Conservation (phyloP, 2,329 filamentous ascomycete species). For the Fusarium ramigenum region DNA sequence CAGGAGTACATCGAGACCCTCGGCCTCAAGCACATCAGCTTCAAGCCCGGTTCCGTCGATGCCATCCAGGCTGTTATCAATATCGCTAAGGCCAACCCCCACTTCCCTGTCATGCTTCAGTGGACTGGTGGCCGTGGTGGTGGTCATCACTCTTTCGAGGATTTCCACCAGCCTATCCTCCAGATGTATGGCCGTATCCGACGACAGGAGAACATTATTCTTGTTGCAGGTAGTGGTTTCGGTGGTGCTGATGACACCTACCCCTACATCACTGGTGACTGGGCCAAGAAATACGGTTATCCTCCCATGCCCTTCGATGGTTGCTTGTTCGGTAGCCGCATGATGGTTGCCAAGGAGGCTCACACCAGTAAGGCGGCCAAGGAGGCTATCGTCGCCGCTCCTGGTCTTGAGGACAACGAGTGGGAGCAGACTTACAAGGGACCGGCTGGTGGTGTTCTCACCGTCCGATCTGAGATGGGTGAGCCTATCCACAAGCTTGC, state of each 20-base stretch:
- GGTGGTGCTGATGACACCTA: constrained; percentile 91
- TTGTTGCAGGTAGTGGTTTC: constrained; percentile 92
- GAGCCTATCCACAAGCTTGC: constrained; percentile 99
- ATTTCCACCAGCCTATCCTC: constrained; percentile 92
- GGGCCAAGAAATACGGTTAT: constrained; percentile 88
- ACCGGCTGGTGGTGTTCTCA: constrained; percentile 91
- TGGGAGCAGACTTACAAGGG: constrained; percentile 97
- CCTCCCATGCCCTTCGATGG: constrained; percentile 95
- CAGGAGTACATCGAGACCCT: constrained; percentile 94
- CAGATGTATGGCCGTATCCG: constrained; percentile 92
- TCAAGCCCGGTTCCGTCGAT: constrained; percentile 91
- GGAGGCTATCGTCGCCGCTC: constrained; percentile 87
- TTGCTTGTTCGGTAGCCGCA: constrained; percentile 87
- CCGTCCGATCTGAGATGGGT: constrained; percentile 98
- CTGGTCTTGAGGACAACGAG: constrained; percentile 80
- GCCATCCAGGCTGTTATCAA: constrained; percentile 91
- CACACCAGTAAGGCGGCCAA: constrained; percentile 89
- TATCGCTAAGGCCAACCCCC: constrained; percentile 92
- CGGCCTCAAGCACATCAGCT: constrained; percentile 90
- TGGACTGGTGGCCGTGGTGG: constrained; percentile 96
- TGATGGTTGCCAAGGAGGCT: constrained; percentile 95
- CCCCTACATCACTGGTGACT: constrained; percentile 88
- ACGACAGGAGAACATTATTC: constrained; percentile 84
- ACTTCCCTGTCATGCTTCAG: constrained; percentile 91
- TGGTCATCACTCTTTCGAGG: constrained; percentile 93